Base-by-base conservation (phyloP, 2,329 filamentous ascomycete genomes). In the Colletotrichum sp. region DNA sequence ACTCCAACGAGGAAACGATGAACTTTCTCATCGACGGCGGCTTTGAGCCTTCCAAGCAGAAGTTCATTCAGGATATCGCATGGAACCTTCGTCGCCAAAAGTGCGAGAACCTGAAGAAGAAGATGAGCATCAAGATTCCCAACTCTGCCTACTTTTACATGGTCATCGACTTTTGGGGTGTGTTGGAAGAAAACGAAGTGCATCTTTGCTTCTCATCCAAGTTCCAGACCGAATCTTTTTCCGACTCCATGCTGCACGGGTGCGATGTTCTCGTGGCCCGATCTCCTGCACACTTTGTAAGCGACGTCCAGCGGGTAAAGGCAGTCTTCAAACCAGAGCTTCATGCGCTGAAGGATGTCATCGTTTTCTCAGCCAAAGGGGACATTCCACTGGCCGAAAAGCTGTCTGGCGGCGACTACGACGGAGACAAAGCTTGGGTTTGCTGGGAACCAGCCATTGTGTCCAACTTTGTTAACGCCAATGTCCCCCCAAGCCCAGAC, bases 371-470 rank as follows among this genome's bases (percentile, higher is more conserved):
- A 0, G 88, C 87, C 0, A 90, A 89, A 75, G 94, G 94, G 0
- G 81, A 88, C 30, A 85, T 84, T 1, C 91, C 94, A 0, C 87
- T 96, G 0, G 95, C 94, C 0, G 90, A 92, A 10, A 92, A 93
- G 79, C 86, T 96, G 0, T 95, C 94, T 2, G 95, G 95, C 0
- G 95, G 95, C 0, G 95, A 96, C 80, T 96, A 96, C 77, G 95
- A 96, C 78, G 95, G 95, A 0, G 95, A 97, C 77, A 89, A 86
- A n/a, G 91, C 94, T 6, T 96, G 94, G 94, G 85, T 95, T 0
- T 95, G 93, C 80, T 96, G 94, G 93, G 94, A 96, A 32, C 85
- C 87, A 0, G 83, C 85, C 0, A 88, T 97, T 5, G 93, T 95
- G 0, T 79, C 86, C 7, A 91, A 92, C n/a, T 96, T 96, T 78